Percentiles rank a stretch among this genome's conserved stretches.
These are phyloP conservation scores for Pseudopithomyces maydicus DNA, from an alignment of 2,329 filamentous ascomycete genomes.

Conservation along the genomic window DNA sequence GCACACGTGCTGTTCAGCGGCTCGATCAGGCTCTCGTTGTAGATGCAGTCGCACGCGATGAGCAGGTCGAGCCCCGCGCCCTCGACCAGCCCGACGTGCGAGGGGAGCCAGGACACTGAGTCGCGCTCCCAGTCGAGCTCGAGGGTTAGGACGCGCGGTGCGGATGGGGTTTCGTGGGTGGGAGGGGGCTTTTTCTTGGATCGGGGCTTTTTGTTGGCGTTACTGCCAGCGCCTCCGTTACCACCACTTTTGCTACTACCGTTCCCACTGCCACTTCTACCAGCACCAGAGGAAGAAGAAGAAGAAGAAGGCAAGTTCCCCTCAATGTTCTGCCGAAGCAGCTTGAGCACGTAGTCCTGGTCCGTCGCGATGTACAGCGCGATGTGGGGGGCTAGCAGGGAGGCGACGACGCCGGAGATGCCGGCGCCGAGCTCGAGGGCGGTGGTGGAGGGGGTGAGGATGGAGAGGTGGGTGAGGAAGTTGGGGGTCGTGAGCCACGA, in stretches of 20 bases:
- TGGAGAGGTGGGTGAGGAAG: slow-evolving; percentile 61
- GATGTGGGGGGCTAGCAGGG: slow-evolving; percentile 68
- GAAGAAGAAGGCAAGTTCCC: slow-evolving; percentile 57
- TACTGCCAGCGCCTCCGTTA: too few species aligned
- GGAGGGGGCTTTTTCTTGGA: slow-evolving; percentile 17
- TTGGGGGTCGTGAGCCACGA: slow-evolving; percentile 76
- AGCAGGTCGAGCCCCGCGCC: slow-evolving; percentile 66
- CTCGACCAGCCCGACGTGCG: slow-evolving; percentile 55
- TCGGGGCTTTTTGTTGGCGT: slow-evolving; percentile 12
- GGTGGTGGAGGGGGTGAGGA: slow-evolving; percentile 61
- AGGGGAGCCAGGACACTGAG: slow-evolving; percentile 51
- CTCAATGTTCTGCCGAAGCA: slow-evolving; percentile 76
- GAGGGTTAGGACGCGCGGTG: too few species aligned
- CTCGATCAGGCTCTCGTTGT: slow-evolving; percentile 83
- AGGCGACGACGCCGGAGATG: slow-evolving; percentile 78
- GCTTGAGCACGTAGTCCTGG: slow-evolving; percentile 79
- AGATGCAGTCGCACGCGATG: slow-evolving; percentile 91
- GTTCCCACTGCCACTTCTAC: too few species aligned
- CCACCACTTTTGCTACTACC: too few species aligned
- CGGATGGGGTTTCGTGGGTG: too few species aligned
- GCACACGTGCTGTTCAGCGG: slow-evolving; percentile 83
- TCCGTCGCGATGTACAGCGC: slow-evolving; percentile 79
- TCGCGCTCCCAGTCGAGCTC: slow-evolving; percentile 83
- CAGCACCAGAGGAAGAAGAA: too few species aligned
- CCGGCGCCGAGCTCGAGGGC: slow-evolving; percentile 89